Evolutionary conservation across 345 rosid genomes (phyloP).

Genomic region (Cardiospermum halicacabum): DNA sequence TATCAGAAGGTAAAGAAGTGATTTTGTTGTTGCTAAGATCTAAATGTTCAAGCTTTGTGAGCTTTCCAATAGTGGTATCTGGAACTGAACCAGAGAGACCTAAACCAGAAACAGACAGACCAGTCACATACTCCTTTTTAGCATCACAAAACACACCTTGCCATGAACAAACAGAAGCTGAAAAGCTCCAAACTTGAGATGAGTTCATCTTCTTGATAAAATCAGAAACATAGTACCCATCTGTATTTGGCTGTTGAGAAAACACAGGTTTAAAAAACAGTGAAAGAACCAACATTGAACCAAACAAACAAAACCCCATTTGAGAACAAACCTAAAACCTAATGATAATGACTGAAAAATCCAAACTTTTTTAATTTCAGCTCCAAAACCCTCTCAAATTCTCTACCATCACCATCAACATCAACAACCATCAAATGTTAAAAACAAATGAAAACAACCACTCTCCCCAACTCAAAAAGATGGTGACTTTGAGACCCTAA

Average conservation of each 20-base stretch:
- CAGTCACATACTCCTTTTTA: conserved; percentile 41
- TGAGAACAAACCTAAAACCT: conserved; percentile 14
- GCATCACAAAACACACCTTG: conserved; percentile 63
- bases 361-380: conserved; percentile 11
- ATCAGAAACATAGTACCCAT: conserved; percentile 69
- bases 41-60: conserved; percentile 63
- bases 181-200: conserved; percentile 34
- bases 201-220: conserved; percentile 60
- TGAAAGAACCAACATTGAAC: conserved; percentile 51
- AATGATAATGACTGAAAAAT: conserved; percentile 15
- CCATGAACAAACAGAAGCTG: conserved; percentile 71
- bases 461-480: too few relatives aligned
- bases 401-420: conserved; percentile 7
- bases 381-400: conserved; percentile 12
- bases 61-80: conserved; percentile 83
- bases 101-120: conserved; percentile 47
- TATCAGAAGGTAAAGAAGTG: conserved; percentile 76
- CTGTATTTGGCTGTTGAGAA: conserved; percentile 83
- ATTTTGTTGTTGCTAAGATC: conserved; percentile 85
- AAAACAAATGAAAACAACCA: conserved; percentile 9
- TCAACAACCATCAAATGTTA: conserved; percentile 15
- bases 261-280: conserved; percentile 44
- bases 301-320: conserved; percentile 59
- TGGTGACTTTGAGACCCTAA: too few relatives aligned
- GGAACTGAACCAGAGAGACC: conserved; percentile 76